Evolutionary conservation across 192 early-diverging fungal species (phyloP).

Genomic region (Chytriomyces confervae): DNA sequence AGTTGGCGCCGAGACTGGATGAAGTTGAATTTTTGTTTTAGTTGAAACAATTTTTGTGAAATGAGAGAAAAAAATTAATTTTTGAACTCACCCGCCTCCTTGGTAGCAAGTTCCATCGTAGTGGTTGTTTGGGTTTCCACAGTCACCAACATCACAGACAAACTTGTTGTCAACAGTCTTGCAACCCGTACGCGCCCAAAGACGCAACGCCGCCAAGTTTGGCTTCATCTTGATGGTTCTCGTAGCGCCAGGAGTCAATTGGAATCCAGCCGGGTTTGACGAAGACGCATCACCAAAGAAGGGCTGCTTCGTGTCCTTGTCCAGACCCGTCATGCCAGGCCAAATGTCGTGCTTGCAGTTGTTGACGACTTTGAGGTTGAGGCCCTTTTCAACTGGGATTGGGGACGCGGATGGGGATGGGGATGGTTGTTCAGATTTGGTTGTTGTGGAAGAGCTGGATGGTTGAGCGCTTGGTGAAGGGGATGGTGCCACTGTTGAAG

Average conservation of each 20-base stretch:
- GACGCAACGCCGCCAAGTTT: background rate
- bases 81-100: background rate
- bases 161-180: background rate
- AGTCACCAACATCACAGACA: background rate
- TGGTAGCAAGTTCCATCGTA: slow-evolving; percentile 1
- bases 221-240: background rate
- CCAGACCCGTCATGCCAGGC: background rate
- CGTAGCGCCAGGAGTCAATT: background rate
- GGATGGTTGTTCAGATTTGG: background rate
- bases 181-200: slow-evolving; percentile 1
- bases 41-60: background rate
- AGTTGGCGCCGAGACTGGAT: background rate
- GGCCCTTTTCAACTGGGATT: background rate
- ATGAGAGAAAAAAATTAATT: background rate
- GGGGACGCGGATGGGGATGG: too few relatives aligned
- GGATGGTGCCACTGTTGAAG: background rate
- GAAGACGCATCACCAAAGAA: background rate
- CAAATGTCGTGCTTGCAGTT: background rate
- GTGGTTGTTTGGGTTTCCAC: background rate
- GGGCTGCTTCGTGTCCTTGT: background rate
- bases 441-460: background rate
- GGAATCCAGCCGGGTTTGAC: background rate
- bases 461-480: background rate
- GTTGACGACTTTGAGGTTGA: slow-evolving; percentile 6
- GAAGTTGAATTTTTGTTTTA: background rate